Evolutionary conservation across 2,329 filamentous ascomycete species (phyloP).

Genomic region (Fusarium buxicola): DNA sequence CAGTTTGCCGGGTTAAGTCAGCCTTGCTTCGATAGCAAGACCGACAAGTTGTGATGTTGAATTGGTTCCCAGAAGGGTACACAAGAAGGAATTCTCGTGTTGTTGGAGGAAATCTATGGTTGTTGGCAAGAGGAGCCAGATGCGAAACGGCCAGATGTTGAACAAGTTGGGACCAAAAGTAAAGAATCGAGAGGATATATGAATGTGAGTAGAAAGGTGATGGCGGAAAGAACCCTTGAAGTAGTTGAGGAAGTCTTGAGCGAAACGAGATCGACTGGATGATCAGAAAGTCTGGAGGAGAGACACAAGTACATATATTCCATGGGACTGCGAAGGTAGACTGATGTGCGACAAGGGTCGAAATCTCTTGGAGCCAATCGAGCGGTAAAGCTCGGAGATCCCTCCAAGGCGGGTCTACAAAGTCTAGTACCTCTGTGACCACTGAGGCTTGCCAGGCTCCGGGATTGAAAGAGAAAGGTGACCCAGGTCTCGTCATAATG

Average conservation of each 20-base stretch:
- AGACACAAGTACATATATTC: conserved; percentile 46
- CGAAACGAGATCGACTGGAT: conserved; percentile 39
- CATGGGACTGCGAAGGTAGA: conserved; percentile 38
- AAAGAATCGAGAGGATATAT: conserved; percentile 27
- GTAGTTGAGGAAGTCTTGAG: conserved; percentile 42
- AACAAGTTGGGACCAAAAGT: conserved; percentile 11
- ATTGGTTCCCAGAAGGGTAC: conserved; percentile 8
- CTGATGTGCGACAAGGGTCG: conserved; percentile 47
- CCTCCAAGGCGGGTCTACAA: conserved; percentile 40
- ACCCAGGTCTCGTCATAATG: conserved; percentile 46
- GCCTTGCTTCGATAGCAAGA: conserved; percentile 45
- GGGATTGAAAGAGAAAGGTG: conserved; percentile 42
- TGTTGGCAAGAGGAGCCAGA: conserved; percentile 7
- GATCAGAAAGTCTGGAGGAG: conserved; percentile 42
- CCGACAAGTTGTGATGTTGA: conserved; percentile 21
- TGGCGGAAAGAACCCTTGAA: conserved; percentile 20
- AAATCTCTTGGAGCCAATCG: conserved; percentile 49
- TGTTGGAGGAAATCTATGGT: conserved; percentile 14
- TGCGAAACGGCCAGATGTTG: conserved; percentile 17
- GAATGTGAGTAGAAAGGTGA: conserved; percentile 36
- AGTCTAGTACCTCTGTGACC: conserved; percentile 41
- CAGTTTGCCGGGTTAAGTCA: conserved; percentile 51
- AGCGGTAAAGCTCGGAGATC: conserved; percentile 48
- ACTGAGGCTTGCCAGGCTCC: too few species aligned
- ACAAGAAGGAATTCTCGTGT: conserved; percentile 14